These are phyloP conservation scores for Ustilago hordei DNA, from an alignment of 1,284 basidiomycete species.

Conservation along the genomic window DNA sequence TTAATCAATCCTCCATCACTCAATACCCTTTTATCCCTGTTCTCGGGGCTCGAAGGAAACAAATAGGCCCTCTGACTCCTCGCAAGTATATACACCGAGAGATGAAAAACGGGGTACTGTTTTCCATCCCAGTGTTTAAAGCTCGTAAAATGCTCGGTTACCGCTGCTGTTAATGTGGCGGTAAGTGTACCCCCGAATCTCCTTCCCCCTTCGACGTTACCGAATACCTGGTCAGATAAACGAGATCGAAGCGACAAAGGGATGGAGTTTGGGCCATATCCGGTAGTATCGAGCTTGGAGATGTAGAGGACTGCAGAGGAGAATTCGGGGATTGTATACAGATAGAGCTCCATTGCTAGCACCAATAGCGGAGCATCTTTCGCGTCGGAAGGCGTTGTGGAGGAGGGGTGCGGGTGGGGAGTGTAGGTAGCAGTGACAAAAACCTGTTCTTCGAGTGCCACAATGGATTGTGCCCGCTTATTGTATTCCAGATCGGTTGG, in stretches of 20 bases:
- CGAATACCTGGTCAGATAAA: constrained; percentile 16
- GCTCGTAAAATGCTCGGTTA: constrained; percentile 76
- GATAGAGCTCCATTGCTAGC: constrained; percentile 82
- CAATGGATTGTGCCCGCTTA: constrained; percentile 28
- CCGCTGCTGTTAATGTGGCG: constrained; percentile 76
- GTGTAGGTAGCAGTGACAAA: constrained; percentile 56
- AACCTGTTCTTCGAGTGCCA: constrained; percentile 31
- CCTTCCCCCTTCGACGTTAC: neutral
- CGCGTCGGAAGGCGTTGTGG: constrained; percentile 51
- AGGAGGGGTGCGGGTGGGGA: constrained; percentile 9
- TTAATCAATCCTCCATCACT: constrained; percentile 83
- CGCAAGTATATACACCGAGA: constrained; percentile 84
- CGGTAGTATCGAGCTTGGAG: constrained; percentile 93
- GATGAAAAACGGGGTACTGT: constrained; percentile 36
- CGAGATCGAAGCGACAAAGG: constrained; percentile 10
- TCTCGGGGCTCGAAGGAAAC: constrained; percentile 89
- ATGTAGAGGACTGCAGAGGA: constrained; percentile 84
- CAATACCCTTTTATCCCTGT: constrained; percentile 78
- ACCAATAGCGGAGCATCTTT: constrained; percentile 73
- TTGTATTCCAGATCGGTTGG: constrained; percentile 40
- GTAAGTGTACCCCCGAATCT: constrained; percentile 71
- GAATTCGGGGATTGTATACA: constrained; percentile 81
- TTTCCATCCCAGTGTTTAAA: constrained; percentile 72
- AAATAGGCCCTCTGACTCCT: constrained; percentile 90
- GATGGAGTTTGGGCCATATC: constrained; percentile 73